Base-by-base conservation (phyloP, 176 grass and related monocot genomes). In the Puya raimondii region DNA sequence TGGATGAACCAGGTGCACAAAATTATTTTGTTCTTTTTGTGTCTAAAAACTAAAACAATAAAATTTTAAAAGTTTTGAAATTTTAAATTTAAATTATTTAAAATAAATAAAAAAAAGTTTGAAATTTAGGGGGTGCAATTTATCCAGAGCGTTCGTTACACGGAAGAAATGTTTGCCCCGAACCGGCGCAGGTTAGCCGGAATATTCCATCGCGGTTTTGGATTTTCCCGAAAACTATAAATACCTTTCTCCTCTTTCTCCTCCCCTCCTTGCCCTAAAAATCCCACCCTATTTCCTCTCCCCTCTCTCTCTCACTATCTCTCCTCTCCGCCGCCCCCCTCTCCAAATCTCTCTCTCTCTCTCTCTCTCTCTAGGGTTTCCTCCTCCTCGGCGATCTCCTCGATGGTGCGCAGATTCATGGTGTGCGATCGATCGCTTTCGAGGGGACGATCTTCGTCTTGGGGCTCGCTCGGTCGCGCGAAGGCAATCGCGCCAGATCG, bases 181-280 rank as follows among this genome's bases (percentile, higher is more conserved):
- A 56, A 70, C 26, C 21, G 9, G 11, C 3, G 25, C 48, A 51
- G 33, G 10, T 42, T 9, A 23, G 53, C 79, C 79, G 79, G 79
- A 81, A 81, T 81, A 75, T 81, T 75, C 79, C 70, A 49, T 68
- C 71, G 49, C 74, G 71, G 50, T 67, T 58, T 83, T 86, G 90
- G 85, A 88, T 92, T 88, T 86, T 92, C 86, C 90, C 90, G 90
- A 92, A 92, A 92, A 92, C 85, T 93, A 93, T 93, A 93, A 76
- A 93, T 84, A 93, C 29, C 83, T 93, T 84, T 77, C 51, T 70
- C 80, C 73, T 78, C 80, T 70, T 66, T 67, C 51, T 70, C 67
- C 69, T 74, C 10, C 2, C n/a, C 77, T 42, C n/a, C n/a, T 61
- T 67, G 65, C 65, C 65, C 65, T 67, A 67, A 49, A 20, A 47